Base-by-base conservation (phyloP, 2,329 filamentous ascomycete genomes). In the Dryadomyces quercivorus region DNA sequence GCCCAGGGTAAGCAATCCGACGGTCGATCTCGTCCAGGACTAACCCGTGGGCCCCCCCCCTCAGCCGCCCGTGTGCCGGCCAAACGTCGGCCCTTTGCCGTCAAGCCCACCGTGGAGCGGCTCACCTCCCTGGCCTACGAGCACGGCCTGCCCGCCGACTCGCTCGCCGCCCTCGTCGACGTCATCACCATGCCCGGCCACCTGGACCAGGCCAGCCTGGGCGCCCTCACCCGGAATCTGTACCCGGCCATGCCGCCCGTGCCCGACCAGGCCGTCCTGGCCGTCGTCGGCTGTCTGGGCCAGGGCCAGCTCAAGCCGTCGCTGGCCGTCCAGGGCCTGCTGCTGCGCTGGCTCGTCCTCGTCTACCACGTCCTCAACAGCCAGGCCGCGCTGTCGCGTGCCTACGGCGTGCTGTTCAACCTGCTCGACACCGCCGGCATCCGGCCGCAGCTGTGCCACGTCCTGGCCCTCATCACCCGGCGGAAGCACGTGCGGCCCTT, bases 401-500 rank as follows among this genome's bases (percentile, higher is more conserved):
- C 85, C 1, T 95, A 94, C 63, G 75, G 81, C 0, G 79, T 92
- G 18, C 68, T 95, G 4, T 95, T 95, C 65, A 88, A 88, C 59
- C 72, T 92, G 59, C 75, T 95, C 6, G 87, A 94, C 63, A 92
- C 88, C 62, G 84, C 88, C 51, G 85, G 82, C 56, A 78, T 90
- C 57, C 78, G 79, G 55, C 72, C 78, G 12, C 74, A 77, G 58
- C 65, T 93, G 51, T 91, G 88, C 63, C 87, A 94, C 69, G 68
- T 95, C 40, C 73, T 95, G 21, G 88, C 86, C 3, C 68, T 92
- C 34, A 81, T 92, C 49, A 94, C 89, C 48, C 76, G 87, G 55
- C 81, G 89, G 55, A 88, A 83, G 63, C 88, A 95, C 68, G 88
- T 95, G 47, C 83, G 85, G 59, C 88, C 88, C 2, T 91, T 89